Evolutionary conservation across 805 yeast species (phyloP), one percentile per base, ranked within the genome.

Genomic region (Saccharomycopsis sp.): DNA sequence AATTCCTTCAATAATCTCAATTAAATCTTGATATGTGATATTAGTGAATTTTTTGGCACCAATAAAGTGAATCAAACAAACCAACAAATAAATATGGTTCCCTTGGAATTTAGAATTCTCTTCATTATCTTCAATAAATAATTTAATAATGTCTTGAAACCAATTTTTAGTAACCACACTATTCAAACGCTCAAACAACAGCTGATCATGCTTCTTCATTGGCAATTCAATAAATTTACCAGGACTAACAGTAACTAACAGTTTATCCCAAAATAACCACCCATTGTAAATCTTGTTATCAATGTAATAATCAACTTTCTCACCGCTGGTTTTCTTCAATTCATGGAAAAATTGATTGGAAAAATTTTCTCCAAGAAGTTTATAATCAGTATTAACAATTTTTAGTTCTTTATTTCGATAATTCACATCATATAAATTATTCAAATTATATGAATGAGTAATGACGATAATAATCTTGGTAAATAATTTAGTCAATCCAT

Each of bases 201-300:
- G 48, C 0, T 44, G 41, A 49, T 86, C 90, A 2, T 60, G 43
- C 0, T 56, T 62, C 13, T 56, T 64, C 16, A 81, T 62, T 1
- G 60, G 46, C 5, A 54, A 20, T 19, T 48, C 29, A 0, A 53
- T 43, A 16, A 54, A 53, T 2, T 52, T 57, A 4, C 63, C 61
- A 4, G 57, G 59, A 3, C 64, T 65, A 16, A 78, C 63, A 2
- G 71, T 87, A 17, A 59, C 57, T 60, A 81, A 55, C 0, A 63
- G 53, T 16, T 75, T 61, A 11, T 79, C 84, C 95, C 96, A 86
- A 41, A 82, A 81, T 6, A 84, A 60, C 77, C 88, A 83, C 0
- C 95, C 93, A 6, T 66, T 63, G 55, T 66, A 70, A 2, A 72
- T 64, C 42, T 71, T 73, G 24, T 71, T 71, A 54, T 82, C 88